Conservation (phyloP, 768 basidiomycete species). For the Mycena floridula region DNA sequence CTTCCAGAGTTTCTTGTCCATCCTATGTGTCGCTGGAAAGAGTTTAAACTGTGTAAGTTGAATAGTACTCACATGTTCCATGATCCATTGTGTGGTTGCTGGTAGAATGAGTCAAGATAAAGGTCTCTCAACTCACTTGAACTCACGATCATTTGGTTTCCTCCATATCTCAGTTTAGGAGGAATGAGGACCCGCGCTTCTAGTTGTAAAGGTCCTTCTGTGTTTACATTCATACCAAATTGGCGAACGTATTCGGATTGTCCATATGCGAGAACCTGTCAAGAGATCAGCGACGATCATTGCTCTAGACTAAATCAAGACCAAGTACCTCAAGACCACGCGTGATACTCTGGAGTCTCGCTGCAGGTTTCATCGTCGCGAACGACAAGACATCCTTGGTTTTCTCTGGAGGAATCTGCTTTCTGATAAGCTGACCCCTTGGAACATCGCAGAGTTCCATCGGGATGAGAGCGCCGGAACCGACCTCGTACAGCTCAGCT, state of each 20-base stretch:
- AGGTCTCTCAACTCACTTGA: conserved; percentile 18
- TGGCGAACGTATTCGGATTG: conserved; percentile 70
- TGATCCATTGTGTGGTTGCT: conserved; percentile 59
- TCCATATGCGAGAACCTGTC: conserved; percentile 57
- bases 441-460: conserved; percentile 56
- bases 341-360: conserved; percentile 48
- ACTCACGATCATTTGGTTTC: conserved; percentile 54
- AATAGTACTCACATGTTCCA: conserved; percentile 65
- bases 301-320: background rate
- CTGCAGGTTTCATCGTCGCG: conserved; percentile 54
- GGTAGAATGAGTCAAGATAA: conserved; percentile 6
- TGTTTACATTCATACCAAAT: conserved; percentile 67
- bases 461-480: conserved; percentile 54
- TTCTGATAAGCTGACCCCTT: conserved; percentile 62
- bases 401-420: conserved; percentile 61
- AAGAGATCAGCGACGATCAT: background rate
- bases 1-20: conserved; percentile 64
- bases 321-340: conserved; percentile 52
- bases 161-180: conserved; percentile 65
- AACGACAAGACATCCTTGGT: conserved; percentile 59
- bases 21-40: conserved; percentile 31
- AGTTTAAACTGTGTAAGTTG: conserved; percentile 2
- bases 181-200: conserved; percentile 58
- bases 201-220: conserved; percentile 45
- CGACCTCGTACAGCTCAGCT: no score